Evolutionary conservation across 2,329 filamentous ascomycete species (phyloP), one percentile per base, ranked within the genome.

Genomic region (Colletotrichum lindemuthianum): DNA sequence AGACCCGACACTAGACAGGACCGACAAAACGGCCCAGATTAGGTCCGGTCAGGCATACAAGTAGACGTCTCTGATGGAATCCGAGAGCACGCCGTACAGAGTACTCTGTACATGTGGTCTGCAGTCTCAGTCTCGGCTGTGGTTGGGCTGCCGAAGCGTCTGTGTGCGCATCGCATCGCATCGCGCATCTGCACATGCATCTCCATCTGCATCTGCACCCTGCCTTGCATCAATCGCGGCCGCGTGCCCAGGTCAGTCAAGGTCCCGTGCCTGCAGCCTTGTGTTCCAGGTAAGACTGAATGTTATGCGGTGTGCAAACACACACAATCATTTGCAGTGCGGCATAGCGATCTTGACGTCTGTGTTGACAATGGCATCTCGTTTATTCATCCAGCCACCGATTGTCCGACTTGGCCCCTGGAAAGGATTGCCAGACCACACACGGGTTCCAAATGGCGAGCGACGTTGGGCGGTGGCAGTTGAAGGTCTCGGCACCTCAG

Each of bases 401-500:
- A n/a, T 39, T 24, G n/a, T n/a, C 34, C 52, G 40, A 34, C 49
- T 34, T 24, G 24, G 24, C 24, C 24, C 47, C 32, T 8, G 16
- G 33, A 40, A 7, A 51, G 48, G 45, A 61, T 60, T 51, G 45
- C 44, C 36, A 24, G 51, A 61, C n/a, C 41, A 53, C 36, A 37
- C 37, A 32, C 11, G 24, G 48, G 32, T 56, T 41, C 36, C 54
- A 15, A 49, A 49, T 43, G 45, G 37, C 24, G 47, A 61, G 39
- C 11, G 34, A 6, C 16, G n/a, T 36, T 36, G 52, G 59, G 24
- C 8, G 44, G 15, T 65, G 61, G 58, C 58, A 65, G 58, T 16
- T 51, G 32, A 55, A 15, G 47, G 61, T 65, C 57, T 61, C 61
- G 58, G 51, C 61, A 65, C 57, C 15, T 33, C 13, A 16, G 16